phyloP scores from a whole-genome alignment of 2,329 filamentous ascomycete genomes.

The Paracamarosporium sp. region DNA sequence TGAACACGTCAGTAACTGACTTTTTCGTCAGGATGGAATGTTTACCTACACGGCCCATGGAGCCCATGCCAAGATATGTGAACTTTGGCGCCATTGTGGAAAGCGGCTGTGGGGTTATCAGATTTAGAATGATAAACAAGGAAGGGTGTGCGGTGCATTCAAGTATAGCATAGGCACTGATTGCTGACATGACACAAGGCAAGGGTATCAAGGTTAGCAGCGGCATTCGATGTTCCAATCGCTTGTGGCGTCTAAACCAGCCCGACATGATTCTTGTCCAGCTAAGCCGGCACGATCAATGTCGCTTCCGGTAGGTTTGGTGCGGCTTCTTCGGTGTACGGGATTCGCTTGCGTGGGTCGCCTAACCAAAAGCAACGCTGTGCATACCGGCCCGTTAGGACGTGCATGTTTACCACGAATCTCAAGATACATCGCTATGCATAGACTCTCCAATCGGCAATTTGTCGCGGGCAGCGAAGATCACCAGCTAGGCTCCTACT shows the following conservation, averaged over 20 bases:
- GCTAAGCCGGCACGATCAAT: background rate
- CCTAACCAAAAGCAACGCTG: background rate
- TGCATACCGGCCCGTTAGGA: background rate
- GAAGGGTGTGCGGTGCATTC: background rate
- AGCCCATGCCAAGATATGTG: constrained; percentile 7
- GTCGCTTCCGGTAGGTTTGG: background rate
- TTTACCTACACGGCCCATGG: constrained; percentile 6
- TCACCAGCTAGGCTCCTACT: background rate
- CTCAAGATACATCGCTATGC: background rate
- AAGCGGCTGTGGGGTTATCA: background rate
- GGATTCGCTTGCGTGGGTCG: background rate
- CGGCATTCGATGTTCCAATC: background rate
- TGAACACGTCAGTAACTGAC: background rate
- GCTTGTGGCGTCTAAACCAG: background rate
- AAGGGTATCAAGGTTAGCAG: background rate
- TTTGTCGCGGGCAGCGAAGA: background rate
- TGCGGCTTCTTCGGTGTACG: constrained; percentile 1
- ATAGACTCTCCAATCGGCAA: background rate
- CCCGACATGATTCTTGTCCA: background rate
- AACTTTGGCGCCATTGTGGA: constrained; percentile 6
- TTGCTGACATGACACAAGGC: constrained; percentile 4
- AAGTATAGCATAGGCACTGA: background rate
- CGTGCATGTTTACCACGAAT: background rate
- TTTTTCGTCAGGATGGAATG: too few species aligned
- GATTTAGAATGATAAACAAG: background rate